Percentiles rank a stretch among this genome's conserved stretches.
Conservation (phyloP, 208 protist genomes). For the Leishmania guyanensis region DNA sequence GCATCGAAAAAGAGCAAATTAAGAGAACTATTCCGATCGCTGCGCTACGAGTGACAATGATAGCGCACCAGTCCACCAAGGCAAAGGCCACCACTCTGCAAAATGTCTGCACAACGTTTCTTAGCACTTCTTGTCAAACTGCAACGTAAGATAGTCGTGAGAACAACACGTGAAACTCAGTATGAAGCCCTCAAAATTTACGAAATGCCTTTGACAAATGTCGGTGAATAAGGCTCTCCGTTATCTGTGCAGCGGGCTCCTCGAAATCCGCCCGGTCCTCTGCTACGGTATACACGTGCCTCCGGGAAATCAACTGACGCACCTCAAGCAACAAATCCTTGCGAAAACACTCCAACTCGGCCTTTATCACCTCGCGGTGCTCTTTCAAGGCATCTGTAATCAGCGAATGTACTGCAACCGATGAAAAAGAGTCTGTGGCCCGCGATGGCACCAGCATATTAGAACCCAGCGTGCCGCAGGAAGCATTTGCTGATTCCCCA, state of each 20-base stretch:
- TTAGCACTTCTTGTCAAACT: background rate
- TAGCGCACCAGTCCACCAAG: background rate
- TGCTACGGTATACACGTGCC: background rate
- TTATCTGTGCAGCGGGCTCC: constrained; percentile 3
- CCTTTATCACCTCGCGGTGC: constrained; percentile 11
- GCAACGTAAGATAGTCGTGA: background rate
- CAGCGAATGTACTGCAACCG: background rate
- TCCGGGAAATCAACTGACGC: constrained; percentile 9
- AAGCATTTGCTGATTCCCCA: too few species aligned
- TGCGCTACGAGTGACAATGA: background rate
- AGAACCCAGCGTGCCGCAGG: too few species aligned
- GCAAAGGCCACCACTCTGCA: background rate
- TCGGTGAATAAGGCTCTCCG: constrained; percentile 7
- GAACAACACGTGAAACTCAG: background rate
- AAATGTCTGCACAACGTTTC: background rate
- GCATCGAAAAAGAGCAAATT: background rate
- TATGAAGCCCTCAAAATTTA: background rate
- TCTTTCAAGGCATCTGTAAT: constrained; percentile 1
- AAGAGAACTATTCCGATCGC: background rate
- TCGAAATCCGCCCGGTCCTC: background rate
- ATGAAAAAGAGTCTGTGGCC: background rate
- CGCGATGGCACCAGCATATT: background rate
- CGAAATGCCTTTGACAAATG: constrained; percentile 24
- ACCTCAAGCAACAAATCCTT: constrained; percentile 22
- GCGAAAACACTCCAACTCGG: constrained; percentile 19